These are phyloP conservation scores for Papilionanthe hybrid DNA, from an alignment of 116 monocot species.

Conservation along the genomic window DNA sequence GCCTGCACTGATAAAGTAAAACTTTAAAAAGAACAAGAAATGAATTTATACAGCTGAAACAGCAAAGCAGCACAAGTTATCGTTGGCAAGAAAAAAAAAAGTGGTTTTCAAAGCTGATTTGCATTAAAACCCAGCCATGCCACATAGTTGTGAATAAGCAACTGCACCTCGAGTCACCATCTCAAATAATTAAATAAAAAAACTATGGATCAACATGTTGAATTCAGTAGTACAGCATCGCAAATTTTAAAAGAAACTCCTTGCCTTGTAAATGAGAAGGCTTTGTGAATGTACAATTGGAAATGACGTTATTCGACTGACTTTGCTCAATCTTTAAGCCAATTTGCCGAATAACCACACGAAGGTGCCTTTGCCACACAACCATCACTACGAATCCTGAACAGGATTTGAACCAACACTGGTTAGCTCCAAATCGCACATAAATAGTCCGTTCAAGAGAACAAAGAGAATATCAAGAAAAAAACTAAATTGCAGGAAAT, in stretches of 20 bases:
- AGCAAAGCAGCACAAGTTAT: neutral
- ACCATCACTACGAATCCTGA: slow-evolving; percentile 22
- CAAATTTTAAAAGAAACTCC: neutral
- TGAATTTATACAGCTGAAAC: neutral
- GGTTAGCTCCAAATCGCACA: neutral
- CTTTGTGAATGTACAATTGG: slow-evolving; percentile 14
- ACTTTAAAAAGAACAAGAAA: neutral
- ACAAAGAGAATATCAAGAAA: neutral
- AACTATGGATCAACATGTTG: neutral
- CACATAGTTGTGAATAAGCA: neutral
- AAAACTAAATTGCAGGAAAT: neutral
- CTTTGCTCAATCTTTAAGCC: slow-evolving; percentile 15
- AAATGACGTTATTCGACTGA: neutral
- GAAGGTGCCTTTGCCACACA: slow-evolving; percentile 26
- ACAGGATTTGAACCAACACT: neutral
- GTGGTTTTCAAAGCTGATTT: neutral
- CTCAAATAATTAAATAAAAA: neutral
- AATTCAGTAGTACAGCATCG: neutral
- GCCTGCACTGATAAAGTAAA: slow-evolving; percentile 20
- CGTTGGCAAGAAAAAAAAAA: neutral
- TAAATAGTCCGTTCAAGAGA: neutral
- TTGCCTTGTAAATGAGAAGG: slow-evolving; percentile 18
- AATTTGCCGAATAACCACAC: slow-evolving; percentile 16
- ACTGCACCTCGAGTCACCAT: neutral
- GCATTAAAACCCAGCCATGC: neutral